phyloP scores from a whole-genome alignment of 176 grass and related monocot species.

The Cenchrus fungigraminus region DNA sequence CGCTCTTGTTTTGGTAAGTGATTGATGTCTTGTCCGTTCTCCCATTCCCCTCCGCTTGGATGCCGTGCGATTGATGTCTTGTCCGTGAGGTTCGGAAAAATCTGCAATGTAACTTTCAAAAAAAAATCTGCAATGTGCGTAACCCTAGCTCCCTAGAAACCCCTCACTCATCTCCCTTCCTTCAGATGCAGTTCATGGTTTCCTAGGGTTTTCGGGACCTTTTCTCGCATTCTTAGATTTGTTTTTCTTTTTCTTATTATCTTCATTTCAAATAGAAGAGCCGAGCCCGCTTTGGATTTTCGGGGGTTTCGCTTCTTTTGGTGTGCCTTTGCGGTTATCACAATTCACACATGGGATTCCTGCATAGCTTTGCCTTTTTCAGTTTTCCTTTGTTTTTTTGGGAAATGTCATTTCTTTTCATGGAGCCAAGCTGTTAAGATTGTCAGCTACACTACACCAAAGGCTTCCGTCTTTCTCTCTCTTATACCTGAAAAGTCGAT shows the following conservation, averaged over 20 bases:
- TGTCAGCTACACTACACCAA: not conserved
- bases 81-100: not conserved
- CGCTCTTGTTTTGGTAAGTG: not conserved
- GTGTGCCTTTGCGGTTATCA: too few species aligned
- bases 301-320: too few species aligned
- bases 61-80: not conserved
- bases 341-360: too few species aligned
- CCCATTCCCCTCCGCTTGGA: not conserved
- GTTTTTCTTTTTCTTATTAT: not conserved
- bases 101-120: not conserved
- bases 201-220: slow-evolving; percentile 10
- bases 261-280: not conserved
- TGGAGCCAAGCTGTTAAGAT: not conserved
- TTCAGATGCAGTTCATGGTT: not conserved
- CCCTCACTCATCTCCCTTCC: not conserved
- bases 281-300: not conserved
- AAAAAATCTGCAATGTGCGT: not conserved
- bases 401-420: too few species aligned
- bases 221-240: not conserved
- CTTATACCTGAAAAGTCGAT: too few species aligned
- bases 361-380: too few species aligned
- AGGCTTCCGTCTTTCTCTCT: not conserved
- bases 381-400: not conserved
- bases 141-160: not conserved
- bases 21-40: not conserved